A percentile compares a stretch with the other conserved stretches of the same genome.
Conservation (phyloP, 805 yeast species). For the Candida khao-thaluensis region DNA sequence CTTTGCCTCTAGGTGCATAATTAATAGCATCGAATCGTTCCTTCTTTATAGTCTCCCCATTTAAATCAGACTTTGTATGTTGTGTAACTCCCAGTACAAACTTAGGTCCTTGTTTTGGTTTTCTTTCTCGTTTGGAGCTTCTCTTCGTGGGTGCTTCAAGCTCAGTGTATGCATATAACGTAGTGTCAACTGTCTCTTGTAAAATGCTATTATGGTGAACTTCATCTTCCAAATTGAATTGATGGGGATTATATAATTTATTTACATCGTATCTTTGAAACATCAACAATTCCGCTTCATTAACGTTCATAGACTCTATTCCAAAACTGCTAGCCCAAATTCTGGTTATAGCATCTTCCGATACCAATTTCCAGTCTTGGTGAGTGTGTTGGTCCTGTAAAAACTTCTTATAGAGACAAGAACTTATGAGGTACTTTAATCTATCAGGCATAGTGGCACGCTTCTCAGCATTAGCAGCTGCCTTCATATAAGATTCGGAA, state of each 20-base stretch:
- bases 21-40: conserved; percentile 48
- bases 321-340: conserved; percentile 56
- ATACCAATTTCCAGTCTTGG: conserved; percentile 54
- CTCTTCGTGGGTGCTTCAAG: conserved; percentile 6
- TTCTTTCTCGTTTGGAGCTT: neutral
- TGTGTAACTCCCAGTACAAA: conserved; percentile 5
- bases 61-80: conserved; percentile 10
- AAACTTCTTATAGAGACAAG: conserved; percentile 55
- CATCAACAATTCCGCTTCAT: conserved; percentile 48
- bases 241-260: conserved; percentile 28
- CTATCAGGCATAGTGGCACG: conserved; percentile 52
- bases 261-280: conserved; percentile 38
- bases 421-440: conserved; percentile 52
- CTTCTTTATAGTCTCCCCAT: conserved; percentile 34
- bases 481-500: conserved; percentile 23
- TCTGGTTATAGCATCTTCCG: conserved; percentile 57
- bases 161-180: conserved; percentile 26
- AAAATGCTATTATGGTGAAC: conserved; percentile 24
- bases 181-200: conserved; percentile 35
- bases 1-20: conserved; percentile 62
- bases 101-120: conserved; percentile 1
- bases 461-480: conserved; percentile 23
- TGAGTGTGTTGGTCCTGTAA: conserved; percentile 29
- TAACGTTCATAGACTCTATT: conserved; percentile 50
- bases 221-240: conserved; percentile 24